These are phyloP conservation scores for Plasmodium reichenowi DNA, from an alignment of 169 alveolate species.

Conservation along the genomic window DNA sequence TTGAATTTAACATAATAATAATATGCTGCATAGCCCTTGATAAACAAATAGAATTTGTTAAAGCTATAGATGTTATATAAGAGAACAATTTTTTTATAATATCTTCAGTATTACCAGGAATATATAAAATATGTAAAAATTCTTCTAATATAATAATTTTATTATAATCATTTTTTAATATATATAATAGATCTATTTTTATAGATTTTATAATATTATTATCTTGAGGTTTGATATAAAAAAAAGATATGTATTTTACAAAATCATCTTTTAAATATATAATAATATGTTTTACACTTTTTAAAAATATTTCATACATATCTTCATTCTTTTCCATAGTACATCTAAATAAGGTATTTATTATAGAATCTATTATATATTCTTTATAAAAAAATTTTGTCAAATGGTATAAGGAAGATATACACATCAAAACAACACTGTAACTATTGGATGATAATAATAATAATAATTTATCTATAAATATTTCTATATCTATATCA, in stretches of 20 bases:
- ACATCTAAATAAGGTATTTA: conserved; percentile 18
- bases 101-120: conserved; percentile 13
- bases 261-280: conserved; percentile 20
- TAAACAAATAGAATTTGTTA: conserved; percentile 16
- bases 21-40: conserved; percentile 25
- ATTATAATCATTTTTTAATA: conserved; percentile 7
- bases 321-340: conserved; percentile 35
- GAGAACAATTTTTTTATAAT: conserved; percentile 27
- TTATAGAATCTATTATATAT: conserved; percentile 17
- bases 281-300: conserved; percentile 32
- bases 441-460: conserved; percentile 35
- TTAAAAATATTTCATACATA: conserved; percentile 32
- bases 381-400: conserved; percentile 37
- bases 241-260: conserved; percentile 16
- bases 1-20: conserved; percentile 19
- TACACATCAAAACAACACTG: conserved; percentile 9
- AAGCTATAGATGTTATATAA: conserved; percentile 25
- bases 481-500: conserved; percentile 34
- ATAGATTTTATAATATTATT: conserved; percentile 13
- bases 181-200: conserved; percentile 24
- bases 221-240: conserved; percentile 19
- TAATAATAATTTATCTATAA: conserved; percentile 13
- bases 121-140: conserved; percentile 15
- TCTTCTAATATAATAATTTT: conserved; percentile 28
- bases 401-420: conserved; percentile 32